A percentile compares a stretch with the other conserved stretches of the same genome.
These are phyloP conservation scores for Lathyrus aphaca DNA, from an alignment of 306 rosid genomes.

Conservation along the genomic window DNA sequence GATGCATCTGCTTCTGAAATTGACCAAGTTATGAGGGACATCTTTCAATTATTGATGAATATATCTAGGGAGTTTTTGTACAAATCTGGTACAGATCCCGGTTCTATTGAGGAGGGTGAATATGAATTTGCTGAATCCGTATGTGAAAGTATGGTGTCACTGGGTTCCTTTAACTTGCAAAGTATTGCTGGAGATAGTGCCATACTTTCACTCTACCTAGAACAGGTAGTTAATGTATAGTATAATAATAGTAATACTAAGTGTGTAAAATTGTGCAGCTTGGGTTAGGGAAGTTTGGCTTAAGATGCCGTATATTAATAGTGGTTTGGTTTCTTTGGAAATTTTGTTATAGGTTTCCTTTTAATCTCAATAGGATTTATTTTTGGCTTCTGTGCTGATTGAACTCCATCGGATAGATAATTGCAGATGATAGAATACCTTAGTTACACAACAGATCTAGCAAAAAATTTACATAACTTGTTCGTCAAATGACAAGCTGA, in stretches of 20 bases:
- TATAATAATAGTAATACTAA: not conserved
- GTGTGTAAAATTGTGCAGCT: slow-evolving; percentile 33
- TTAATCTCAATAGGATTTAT: slow-evolving; percentile 25
- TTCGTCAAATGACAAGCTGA: slow-evolving; percentile 23
- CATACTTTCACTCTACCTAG: slow-evolving; percentile 64
- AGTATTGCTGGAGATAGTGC: slow-evolving; percentile 71
- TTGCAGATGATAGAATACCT: slow-evolving; percentile 11
- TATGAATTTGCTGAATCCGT: slow-evolving; percentile 75
- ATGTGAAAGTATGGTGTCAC: slow-evolving; percentile 88
- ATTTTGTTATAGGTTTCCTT: slow-evolving; percentile 36
- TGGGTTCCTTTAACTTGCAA: slow-evolving; percentile 85
- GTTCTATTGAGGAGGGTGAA: slow-evolving; percentile 70
- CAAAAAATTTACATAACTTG: slow-evolving; percentile 1
- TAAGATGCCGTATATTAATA: slow-evolving; percentile 24
- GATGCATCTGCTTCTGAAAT: slow-evolving; percentile 72
- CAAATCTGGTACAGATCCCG: slow-evolving; percentile 57
- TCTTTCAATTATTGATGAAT: slow-evolving; percentile 79
- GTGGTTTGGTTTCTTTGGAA: slow-evolving; percentile 28
- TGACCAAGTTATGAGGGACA: slow-evolving; percentile 73
- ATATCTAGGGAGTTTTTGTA: slow-evolving; percentile 70
- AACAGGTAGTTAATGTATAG: slow-evolving; percentile 61
- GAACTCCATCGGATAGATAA: not conserved
- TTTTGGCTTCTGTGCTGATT: slow-evolving; percentile 17
- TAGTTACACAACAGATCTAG: slow-evolving; percentile 3
- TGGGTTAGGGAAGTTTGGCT: slow-evolving; percentile 3